These are phyloP conservation scores for Cronartium quercuum DNA, from an alignment of 1,284 basidiomycete genomes.

Conservation along the genomic window DNA sequence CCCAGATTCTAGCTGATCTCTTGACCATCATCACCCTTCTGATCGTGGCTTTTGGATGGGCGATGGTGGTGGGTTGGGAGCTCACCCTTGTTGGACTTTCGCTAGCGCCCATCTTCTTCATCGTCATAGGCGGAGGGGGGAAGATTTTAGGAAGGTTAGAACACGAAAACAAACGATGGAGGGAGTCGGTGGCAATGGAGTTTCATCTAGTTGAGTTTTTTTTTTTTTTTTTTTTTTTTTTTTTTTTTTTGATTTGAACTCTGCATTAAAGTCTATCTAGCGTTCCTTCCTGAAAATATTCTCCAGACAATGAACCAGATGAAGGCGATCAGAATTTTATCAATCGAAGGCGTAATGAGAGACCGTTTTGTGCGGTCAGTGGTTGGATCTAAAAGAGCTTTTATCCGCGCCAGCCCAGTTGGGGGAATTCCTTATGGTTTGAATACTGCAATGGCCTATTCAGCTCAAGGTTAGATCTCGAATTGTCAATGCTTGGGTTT, in stretches of 20 bases:
- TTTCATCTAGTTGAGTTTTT: conserved; percentile 68
- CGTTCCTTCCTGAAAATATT: neutral
- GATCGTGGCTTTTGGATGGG: conserved; percentile 74
- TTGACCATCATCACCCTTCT: conserved; percentile 75
- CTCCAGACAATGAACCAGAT: conserved; percentile 32
- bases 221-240: conserved; percentile 25
- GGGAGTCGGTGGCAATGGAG: conserved; percentile 74
- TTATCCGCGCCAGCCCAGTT: conserved; percentile 28
- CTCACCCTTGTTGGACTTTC: conserved; percentile 84
- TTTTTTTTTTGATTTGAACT: neutral
- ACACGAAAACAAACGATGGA: conserved; percentile 68
- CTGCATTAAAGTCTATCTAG: too few relatives aligned
- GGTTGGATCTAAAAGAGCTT: conserved; percentile 18
- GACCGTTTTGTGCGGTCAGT: conserved; percentile 10
- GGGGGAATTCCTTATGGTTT: conserved; percentile 28
- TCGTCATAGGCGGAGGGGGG: conserved; percentile 67
- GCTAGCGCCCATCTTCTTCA: conserved; percentile 74
- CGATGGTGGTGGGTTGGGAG: conserved; percentile 80
- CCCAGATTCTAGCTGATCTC: conserved; percentile 66
- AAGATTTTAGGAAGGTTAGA: conserved; percentile 66
- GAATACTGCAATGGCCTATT: conserved; percentile 26
- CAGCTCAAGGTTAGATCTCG: conserved; percentile 24
- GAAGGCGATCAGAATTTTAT: conserved; percentile 27
- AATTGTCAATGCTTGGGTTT: neutral
- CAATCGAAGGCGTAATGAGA: conserved; percentile 18